Conservation (phyloP, 768 basidiomycete genomes). For the Kwoniella dejecticola region DNA sequence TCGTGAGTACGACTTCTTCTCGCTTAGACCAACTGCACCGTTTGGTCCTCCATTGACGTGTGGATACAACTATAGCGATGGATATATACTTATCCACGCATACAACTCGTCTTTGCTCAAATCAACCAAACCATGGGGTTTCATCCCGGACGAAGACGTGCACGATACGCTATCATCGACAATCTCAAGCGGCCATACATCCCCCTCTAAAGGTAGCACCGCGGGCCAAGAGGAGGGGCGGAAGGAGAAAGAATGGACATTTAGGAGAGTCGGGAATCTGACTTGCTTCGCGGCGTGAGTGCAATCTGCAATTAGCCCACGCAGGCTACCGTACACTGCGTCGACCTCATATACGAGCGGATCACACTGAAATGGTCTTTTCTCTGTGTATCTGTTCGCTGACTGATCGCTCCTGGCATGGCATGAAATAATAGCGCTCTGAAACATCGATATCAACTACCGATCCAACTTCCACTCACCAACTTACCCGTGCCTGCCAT, state of each 20-base stretch:
- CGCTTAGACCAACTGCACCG: background rate
- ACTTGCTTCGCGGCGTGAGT: constrained; percentile 53
- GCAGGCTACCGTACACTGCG: too few relatives aligned
- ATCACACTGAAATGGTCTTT: too few relatives aligned
- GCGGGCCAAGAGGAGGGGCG: constrained; percentile 15
- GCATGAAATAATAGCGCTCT: constrained; percentile 50
- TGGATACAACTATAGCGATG: constrained; percentile 32
- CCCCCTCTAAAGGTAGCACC: constrained; percentile 2
- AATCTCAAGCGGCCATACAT: background rate
- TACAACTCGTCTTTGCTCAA: constrained; percentile 40
- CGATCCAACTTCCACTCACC: constrained; percentile 15
- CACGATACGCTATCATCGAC: constrained; percentile 42
- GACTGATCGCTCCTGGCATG: too few relatives aligned
- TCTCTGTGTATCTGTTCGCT: too few relatives aligned
- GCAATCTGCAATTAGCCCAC: background rate
- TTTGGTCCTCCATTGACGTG: too few relatives aligned
- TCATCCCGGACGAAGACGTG: constrained; percentile 48
- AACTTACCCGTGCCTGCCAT: constrained; percentile 3
- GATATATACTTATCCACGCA: constrained; percentile 46
- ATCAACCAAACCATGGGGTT: constrained; percentile 49
- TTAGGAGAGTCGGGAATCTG: constrained; percentile 48
- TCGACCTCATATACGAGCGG: background rate
- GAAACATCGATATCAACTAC: constrained; percentile 43
- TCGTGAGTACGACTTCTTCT: constrained; percentile 36
- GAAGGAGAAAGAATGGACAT: constrained; percentile 50